A percentile compares a stretch with the other conserved stretches of the same genome.
Evolutionary conservation across 2,329 filamentous ascomycete species (phyloP).

Genomic region (Cadophora luteo-olivacea): DNA sequence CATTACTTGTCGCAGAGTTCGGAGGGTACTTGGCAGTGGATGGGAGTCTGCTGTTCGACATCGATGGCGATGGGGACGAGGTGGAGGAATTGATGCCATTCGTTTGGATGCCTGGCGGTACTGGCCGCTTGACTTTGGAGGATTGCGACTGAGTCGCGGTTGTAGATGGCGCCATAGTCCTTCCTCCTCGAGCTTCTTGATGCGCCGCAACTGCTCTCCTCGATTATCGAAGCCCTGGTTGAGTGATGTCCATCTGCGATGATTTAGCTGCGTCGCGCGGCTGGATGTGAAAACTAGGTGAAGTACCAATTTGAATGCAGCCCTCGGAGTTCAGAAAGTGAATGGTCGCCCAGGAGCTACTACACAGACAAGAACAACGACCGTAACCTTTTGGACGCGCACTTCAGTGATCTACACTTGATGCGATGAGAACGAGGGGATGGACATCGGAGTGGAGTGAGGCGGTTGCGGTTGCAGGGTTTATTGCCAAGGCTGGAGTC

Average conservation of each 20-base stretch:
- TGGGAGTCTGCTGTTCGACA: slow-evolving; percentile 62
- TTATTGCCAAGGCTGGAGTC: slow-evolving; percentile 10
- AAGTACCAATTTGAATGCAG: slow-evolving; percentile 2
- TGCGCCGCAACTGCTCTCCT: slow-evolving; percentile 31
- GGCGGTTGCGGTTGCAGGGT: slow-evolving; percentile 10
- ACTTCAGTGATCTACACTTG: slow-evolving; percentile 13
- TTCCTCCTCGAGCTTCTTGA: background rate
- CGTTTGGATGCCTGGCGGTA: slow-evolving; percentile 62
- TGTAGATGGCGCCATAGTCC: slow-evolving; percentile 42
- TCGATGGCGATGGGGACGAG: slow-evolving; percentile 56
- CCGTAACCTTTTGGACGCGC: background rate
- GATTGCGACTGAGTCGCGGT: slow-evolving; percentile 39
- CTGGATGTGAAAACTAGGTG: background rate
- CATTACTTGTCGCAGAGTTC: slow-evolving; percentile 54
- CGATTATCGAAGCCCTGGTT: slow-evolving; percentile 31
- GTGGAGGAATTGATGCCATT: slow-evolving; percentile 54
- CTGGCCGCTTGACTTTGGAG: slow-evolving; percentile 71
- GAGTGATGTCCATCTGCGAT: slow-evolving; percentile 32
- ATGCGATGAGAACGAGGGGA: slow-evolving; percentile 1
- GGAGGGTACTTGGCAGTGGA: slow-evolving; percentile 58
- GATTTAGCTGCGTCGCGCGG: background rate
- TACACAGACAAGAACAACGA: background rate
- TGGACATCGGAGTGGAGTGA: slow-evolving; percentile 1
- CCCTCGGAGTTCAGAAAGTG: background rate
- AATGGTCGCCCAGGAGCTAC: background rate